These are phyloP conservation scores for Acacia confusa DNA, from an alignment of 306 rosid species.

Conservation along the genomic window DNA sequence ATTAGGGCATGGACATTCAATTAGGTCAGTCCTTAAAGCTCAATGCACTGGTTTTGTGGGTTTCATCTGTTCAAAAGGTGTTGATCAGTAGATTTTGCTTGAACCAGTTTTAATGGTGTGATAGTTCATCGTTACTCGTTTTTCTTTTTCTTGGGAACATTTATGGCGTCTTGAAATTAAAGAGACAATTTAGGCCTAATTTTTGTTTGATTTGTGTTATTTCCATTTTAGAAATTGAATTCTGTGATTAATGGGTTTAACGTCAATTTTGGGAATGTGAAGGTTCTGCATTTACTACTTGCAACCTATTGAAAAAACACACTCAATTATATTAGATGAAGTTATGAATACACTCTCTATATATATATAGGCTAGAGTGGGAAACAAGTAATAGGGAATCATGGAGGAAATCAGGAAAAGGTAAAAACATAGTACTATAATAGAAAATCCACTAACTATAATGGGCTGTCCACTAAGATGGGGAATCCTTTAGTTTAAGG, in stretches of 20 bases:
- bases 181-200: neutral
- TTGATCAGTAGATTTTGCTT: neutral
- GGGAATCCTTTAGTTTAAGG: too few species aligned
- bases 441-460: too few species aligned
- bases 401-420: too few species aligned
- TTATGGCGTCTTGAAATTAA: neutral
- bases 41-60: neutral
- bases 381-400: too few species aligned
- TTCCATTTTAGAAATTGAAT: neutral
- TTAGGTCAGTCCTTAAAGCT: neutral
- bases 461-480: too few species aligned
- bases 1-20: neutral
- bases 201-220: neutral
- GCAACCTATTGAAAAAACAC: too few species aligned
- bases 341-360: too few species aligned
- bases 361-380: too few species aligned
- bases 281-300: neutral
- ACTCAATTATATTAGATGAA: too few species aligned
- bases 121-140: neutral
- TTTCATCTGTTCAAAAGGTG: neutral
- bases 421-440: too few species aligned
- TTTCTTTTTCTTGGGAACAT: neutral
- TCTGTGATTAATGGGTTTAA: neutral
- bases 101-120: neutral
- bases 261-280: neutral